Evolutionary conservation across 208 protist genomes (phyloP).

Genomic region (Leishmania major): DNA sequence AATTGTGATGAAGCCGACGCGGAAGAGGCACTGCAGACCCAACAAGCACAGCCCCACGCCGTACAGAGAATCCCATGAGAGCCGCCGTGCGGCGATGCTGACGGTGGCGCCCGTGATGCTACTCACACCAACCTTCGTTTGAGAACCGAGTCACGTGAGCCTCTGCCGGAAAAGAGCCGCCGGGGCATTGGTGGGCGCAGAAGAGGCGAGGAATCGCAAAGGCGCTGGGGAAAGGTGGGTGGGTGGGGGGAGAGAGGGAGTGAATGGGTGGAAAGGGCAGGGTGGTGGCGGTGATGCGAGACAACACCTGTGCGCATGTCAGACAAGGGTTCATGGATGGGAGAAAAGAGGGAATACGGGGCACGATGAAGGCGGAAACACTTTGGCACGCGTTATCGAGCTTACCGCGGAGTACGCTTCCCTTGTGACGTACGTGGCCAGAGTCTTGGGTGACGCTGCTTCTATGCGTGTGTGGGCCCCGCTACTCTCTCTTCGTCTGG

Average conservation of each 20-base stretch:
- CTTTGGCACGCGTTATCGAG: neutral
- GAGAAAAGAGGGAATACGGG: neutral
- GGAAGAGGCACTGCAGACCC: slow-evolving; percentile 57
- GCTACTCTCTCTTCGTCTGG: neutral
- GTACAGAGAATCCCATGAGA: slow-evolving; percentile 69
- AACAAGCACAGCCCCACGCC: slow-evolving; percentile 55
- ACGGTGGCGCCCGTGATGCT: slow-evolving; percentile 46
- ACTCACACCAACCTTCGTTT: slow-evolving; percentile 50
- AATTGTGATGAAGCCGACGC: slow-evolving; percentile 66
- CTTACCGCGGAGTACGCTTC: neutral
- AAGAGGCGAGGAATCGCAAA: too few species aligned
- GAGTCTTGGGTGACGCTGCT: neutral
- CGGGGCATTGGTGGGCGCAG: neutral
- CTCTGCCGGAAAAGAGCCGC: neutral
- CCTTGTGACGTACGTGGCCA: neutral
- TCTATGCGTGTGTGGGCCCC: neutral
- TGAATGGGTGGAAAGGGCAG: neutral
- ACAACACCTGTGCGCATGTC: neutral
- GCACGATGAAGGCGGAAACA: neutral
- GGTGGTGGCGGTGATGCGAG: neutral
- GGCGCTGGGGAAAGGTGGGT: neutral
- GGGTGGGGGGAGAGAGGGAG: too few species aligned
- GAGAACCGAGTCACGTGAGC: neutral
- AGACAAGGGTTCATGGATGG: neutral
- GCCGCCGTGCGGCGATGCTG: slow-evolving; percentile 46